These are phyloP conservation scores for Candida frijolesensis DNA, from an alignment of 1,139 yeast species.

Conservation along the genomic window DNA sequence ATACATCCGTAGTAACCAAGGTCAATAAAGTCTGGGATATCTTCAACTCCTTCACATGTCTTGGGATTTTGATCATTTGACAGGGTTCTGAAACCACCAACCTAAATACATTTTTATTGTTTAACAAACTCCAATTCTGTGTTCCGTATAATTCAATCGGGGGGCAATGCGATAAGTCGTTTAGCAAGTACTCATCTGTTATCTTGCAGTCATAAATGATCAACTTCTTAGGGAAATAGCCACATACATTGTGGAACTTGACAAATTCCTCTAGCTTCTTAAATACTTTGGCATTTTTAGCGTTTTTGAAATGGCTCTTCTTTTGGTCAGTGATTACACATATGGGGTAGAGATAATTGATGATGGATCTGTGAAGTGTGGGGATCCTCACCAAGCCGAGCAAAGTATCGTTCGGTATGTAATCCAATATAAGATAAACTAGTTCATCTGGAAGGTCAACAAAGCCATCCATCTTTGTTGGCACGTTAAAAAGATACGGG, in stretches of 20 bases:
- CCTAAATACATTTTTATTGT: background rate
- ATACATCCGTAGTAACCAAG: slow-evolving; percentile 1
- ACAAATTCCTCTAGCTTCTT: slow-evolving; percentile 1
- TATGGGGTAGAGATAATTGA: slow-evolving; percentile 9
- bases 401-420: slow-evolving; percentile 8
- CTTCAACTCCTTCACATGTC: slow-evolving; percentile 1
- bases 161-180: background rate
- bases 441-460: slow-evolving; percentile 12
- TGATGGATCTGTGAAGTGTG: slow-evolving; percentile 2
- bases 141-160: background rate
- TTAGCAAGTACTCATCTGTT: background rate
- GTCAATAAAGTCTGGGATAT: background rate
- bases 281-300: background rate
- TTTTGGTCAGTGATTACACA: background rate
- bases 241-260: background rate
- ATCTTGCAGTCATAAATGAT: background rate
- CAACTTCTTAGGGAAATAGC: slow-evolving; percentile 1
- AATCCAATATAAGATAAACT: slow-evolving; percentile 6
- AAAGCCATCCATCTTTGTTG: background rate
- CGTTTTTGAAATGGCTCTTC: background rate
- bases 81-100: background rate
- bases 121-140: background rate
- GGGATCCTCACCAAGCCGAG: slow-evolving; percentile 4
- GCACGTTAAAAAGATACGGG: background rate
- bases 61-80: background rate